phyloP scores from a whole-genome alignment of 805 yeast genomes.

The Candida ovalis region DNA sequence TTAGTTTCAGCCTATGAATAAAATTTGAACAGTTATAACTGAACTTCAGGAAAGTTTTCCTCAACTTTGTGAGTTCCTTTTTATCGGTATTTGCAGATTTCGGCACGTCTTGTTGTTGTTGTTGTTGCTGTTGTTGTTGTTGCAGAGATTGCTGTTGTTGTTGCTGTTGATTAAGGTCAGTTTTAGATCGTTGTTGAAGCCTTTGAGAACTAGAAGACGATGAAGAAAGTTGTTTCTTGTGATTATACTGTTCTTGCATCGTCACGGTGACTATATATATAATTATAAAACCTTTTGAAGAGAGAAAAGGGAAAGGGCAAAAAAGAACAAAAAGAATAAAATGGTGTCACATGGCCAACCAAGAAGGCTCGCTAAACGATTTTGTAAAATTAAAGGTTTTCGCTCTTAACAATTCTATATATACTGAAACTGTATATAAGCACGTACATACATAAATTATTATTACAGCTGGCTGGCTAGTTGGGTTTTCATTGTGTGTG shows the following conservation, averaged over 20 bases:
- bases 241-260: background rate
- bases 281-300: no score
- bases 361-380: no score
- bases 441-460: no score
- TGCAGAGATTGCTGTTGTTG: background rate
- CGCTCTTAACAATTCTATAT: no score
- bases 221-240: background rate
- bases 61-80: conserved; percentile 15
- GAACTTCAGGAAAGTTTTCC: conserved; percentile 32
- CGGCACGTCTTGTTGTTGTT: background rate
- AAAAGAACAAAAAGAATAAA: no score
- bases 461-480: no score
- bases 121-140: background rate
- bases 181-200: background rate
- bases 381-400: no score
- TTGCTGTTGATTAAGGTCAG: background rate
- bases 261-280: background rate
- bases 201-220: background rate
- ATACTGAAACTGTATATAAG: no score
- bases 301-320: no score
- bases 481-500: no score
- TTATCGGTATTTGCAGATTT: background rate
- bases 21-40: conserved; percentile 36
- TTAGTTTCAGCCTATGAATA: conserved; percentile 32
- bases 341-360: no score